These are phyloP conservation scores for Pichia norvegensis DNA, from an alignment of 1,139 yeast species.

Conservation along the genomic window DNA sequence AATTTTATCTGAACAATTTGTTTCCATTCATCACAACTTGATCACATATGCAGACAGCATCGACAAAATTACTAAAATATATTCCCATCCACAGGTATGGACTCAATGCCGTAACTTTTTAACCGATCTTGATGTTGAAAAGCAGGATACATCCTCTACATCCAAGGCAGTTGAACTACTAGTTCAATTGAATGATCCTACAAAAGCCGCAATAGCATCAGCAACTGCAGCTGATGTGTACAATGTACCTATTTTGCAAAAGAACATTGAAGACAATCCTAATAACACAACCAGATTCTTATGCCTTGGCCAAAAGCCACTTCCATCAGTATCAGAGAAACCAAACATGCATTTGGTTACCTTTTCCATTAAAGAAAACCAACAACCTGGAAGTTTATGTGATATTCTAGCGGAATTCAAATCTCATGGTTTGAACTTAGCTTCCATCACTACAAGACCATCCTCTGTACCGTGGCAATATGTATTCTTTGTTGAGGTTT, in stretches of 20 bases:
- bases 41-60: constrained; percentile 43
- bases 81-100: constrained; percentile 98
- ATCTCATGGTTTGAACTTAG: constrained; percentile 52
- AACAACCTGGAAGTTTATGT: constrained; percentile 70
- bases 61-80: constrained; percentile 45
- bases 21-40: constrained; percentile 72
- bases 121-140: constrained; percentile 34
- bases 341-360: constrained; percentile 46
- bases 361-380: constrained; percentile 53
- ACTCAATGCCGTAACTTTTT: constrained; percentile 69
- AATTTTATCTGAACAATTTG: constrained; percentile 73
- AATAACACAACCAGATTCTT: constrained; percentile 83
- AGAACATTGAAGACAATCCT: constrained; percentile 59
- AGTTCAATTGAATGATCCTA: constrained; percentile 28
- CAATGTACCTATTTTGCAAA: constrained; percentile 47
- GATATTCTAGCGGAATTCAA: constrained; percentile 57
- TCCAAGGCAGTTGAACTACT: constrained; percentile 75
- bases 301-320: constrained; percentile 39
- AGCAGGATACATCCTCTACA: constrained; percentile 68
- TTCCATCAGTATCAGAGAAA: not conserved
- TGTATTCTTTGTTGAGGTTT: constrained; percentile 71
- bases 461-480: constrained; percentile 72
- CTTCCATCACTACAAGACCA: constrained; percentile 70
- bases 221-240: constrained; percentile 58
- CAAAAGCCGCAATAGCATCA: constrained; percentile 50